Conservation (phyloP, 352 stramenopile genomes). For the Pythium biforme region DNA sequence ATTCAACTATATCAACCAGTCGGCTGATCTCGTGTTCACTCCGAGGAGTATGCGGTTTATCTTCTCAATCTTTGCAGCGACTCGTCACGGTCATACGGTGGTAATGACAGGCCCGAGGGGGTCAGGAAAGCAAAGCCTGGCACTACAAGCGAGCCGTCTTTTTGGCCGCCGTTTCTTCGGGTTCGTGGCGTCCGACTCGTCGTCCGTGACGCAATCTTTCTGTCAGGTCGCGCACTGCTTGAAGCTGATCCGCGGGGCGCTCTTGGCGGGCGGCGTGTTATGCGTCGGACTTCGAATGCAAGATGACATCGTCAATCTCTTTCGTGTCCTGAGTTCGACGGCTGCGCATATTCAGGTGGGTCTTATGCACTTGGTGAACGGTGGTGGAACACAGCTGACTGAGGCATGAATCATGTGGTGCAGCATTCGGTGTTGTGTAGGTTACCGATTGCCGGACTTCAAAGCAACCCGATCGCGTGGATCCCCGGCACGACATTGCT, state of each 20-base stretch:
- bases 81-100: conserved; percentile 35
- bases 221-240: conserved; percentile 28
- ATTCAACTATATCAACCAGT: conserved; percentile 55
- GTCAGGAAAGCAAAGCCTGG: conserved; percentile 41
- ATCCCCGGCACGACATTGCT: conserved; percentile 25
- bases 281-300: conserved; percentile 15
- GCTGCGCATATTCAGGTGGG: conserved; percentile 26
- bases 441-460: conserved; percentile 21
- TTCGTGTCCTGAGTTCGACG: conserved; percentile 10
- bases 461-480: conserved; percentile 21
- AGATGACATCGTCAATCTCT: conserved; percentile 8
- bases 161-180: conserved; percentile 48
- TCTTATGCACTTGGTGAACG: background rate
- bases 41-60: conserved; percentile 50
- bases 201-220: background rate
- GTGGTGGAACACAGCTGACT: background rate
- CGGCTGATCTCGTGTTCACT: conserved; percentile 33
- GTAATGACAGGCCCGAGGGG: conserved; percentile 4
- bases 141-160: conserved; percentile 39
- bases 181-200: background rate
- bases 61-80: conserved; percentile 46
- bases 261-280: conserved; percentile 26
- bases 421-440: conserved; percentile 21
- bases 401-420: background rate
- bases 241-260: conserved; percentile 40